Evolutionary conservation across 495 filamentous ascomycete genomes (phyloP), one percentile per base, ranked within the genome.

Genomic region (Mytilinidion resinicola): DNA sequence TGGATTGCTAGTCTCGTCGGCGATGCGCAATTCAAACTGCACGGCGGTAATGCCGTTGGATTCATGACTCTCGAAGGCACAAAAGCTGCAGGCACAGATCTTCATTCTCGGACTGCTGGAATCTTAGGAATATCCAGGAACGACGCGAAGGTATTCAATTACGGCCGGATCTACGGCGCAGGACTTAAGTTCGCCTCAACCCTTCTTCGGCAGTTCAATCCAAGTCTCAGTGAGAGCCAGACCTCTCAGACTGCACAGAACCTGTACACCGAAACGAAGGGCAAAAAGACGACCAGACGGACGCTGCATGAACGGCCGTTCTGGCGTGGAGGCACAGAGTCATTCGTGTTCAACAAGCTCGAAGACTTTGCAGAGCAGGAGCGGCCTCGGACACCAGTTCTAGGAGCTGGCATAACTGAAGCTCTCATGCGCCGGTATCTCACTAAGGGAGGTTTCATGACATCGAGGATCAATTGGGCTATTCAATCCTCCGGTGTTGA

Each of bases 31-130:
- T 97, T 99, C 71, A 84, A 86, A 61, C 75, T 97, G 2, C 93
- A 99, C 61, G 93, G 93, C 56, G 95, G 93, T 48, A 96, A 95
- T 64, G 95, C 93, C 4, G 86, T 97, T 53, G 93, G 95, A 8
- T 99, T 99, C 76, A 99, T 99, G 93, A 97, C 95, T 1, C 75
- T 99, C 14, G 93, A 99, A 71, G 93, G 93, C 7, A 92, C 90
- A 50, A 97, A 96, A 71, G 83, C 89, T 10, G 88, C 87, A 14
- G 92, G 91, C 11, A 99, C 93, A 3, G 93, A 99, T 68, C 74
- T 97, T 61, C 93, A 99, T 73, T 96, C 91, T 30, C 87, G 90
- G 25, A 99, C 95, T 37, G 95, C 93, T 1, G 76, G 78, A 14
- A 99, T 96, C 52, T 70, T 99, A 3, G 91, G 90, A 11, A 99